Percentiles rank a stretch among this genome's conserved stretches.
Conservation (phyloP, 345 rosid species). For the Aegle marmelos region DNA sequence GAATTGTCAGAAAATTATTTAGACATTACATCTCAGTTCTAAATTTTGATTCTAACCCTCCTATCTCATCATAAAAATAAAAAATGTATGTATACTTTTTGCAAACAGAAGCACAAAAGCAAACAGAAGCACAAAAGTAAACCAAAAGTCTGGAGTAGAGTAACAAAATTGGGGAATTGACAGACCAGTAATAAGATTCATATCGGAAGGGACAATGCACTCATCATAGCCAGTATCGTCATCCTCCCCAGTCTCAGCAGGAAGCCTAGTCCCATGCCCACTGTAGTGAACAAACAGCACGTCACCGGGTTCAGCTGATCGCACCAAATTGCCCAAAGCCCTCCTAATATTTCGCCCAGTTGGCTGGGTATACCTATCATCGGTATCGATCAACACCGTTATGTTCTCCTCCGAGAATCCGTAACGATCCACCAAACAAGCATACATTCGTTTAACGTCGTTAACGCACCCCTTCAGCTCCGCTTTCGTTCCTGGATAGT, state of each 20-base stretch:
- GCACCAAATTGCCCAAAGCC: conserved; percentile 50
- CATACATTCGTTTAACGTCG: conserved; percentile 69
- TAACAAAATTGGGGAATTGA: background rate
- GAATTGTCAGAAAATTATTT: background rate
- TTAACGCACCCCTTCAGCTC: conserved; percentile 89
- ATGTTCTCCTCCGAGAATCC: conserved; percentile 69
- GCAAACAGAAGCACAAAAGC: too few relatives aligned
- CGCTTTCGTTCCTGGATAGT: conserved; percentile 82
- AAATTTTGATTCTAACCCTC: background rate
- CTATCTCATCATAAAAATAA: background rate
- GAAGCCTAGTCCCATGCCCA: conserved; percentile 97
- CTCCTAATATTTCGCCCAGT: conserved; percentile 74
- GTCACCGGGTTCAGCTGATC: conserved; percentile 63
- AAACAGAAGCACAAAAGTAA: too few relatives aligned
- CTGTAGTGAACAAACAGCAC: conserved; percentile 79
- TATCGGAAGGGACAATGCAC: conserved; percentile 92
- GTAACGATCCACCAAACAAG: conserved; percentile 55
- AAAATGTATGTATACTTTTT: too few relatives aligned
- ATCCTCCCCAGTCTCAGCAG: conserved; percentile 92
- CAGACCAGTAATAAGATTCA: conserved; percentile 81
- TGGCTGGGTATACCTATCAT: conserved; percentile 55
- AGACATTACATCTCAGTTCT: background rate
- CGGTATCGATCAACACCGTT: conserved; percentile 67
- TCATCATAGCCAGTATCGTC: conserved; percentile 97
- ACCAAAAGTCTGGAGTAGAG: too few relatives aligned